phyloP scores from a whole-genome alignment of 1,284 basidiomycete genomes.

The Polyporus tsugae region DNA sequence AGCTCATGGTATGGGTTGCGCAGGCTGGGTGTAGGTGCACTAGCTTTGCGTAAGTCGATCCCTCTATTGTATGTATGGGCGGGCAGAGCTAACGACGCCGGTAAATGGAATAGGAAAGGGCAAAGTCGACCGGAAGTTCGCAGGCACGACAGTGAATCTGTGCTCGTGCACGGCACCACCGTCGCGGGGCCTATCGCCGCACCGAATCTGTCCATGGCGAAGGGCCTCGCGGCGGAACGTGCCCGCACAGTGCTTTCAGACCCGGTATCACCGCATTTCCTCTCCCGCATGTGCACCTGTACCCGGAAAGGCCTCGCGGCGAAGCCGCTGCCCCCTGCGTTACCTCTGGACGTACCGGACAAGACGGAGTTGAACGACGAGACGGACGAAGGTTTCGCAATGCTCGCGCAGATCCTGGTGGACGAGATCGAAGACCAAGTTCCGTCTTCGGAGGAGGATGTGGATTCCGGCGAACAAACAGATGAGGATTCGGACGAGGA shows the following conservation, averaged over 20 bases:
- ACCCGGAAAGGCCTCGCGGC: conserved; percentile 16
- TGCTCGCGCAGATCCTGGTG: conserved; percentile 40
- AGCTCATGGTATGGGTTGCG: conserved; percentile 70
- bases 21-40: conserved; percentile 61
- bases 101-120: conserved; percentile 52
- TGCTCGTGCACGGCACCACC: conserved; percentile 64
- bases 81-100: neutral
- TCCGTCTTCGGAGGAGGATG: neutral
- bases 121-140: conserved; percentile 52
- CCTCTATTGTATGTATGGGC: neutral
- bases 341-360: conserved; percentile 29
- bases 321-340: neutral
- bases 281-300: conserved; percentile 66
- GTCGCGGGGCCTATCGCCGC: conserved; percentile 68
- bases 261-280: conserved; percentile 48
- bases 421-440: conserved; percentile 30
- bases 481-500: conserved; percentile 20
- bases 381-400: conserved; percentile 50
- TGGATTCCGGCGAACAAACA: neutral
- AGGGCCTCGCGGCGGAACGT: conserved; percentile 68
- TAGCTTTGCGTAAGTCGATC: conserved; percentile 51
- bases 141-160: conserved; percentile 57
- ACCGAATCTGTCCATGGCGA: conserved; percentile 62
- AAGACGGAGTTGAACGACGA: conserved; percentile 44
- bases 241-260: conserved; percentile 63